These are phyloP conservation scores for Alectoria sarmentosa DNA, from an alignment of 495 filamentous ascomycete species.

Conservation along the genomic window DNA sequence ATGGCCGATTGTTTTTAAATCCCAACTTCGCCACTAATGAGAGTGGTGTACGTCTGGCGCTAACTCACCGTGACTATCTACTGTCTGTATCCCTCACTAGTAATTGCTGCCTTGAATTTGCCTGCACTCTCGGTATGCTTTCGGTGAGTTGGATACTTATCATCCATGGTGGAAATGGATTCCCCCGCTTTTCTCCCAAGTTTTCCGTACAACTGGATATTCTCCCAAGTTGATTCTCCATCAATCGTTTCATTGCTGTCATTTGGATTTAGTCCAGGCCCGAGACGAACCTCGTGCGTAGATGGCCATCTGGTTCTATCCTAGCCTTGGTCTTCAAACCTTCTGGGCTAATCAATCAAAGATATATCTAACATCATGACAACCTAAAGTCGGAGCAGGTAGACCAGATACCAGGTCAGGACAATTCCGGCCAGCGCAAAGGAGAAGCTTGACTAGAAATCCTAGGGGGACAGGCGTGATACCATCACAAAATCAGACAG, in stretches of 20 bases:
- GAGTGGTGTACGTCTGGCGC: background rate
- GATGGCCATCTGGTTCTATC: background rate
- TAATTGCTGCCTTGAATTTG: background rate
- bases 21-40: background rate
- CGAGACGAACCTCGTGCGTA: background rate
- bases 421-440: background rate
- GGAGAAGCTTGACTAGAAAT: background rate
- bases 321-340: background rate
- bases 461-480: background rate
- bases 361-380: background rate
- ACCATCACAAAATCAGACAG: background rate
- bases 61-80: background rate
- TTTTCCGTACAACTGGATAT: background rate
- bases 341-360: background rate
- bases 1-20: background rate
- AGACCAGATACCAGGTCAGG: background rate
- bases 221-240: background rate
- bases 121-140: constrained; percentile 5
- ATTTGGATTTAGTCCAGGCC: background rate
- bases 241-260: background rate
- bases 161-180: background rate
- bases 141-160: constrained; percentile 8
- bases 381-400: background rate
- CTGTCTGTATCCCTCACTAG: background rate
- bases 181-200: background rate